These are phyloP conservation scores for Sarocladium kiliense DNA, from an alignment of 2,329 filamentous ascomycete genomes.

Conservation along the genomic window DNA sequence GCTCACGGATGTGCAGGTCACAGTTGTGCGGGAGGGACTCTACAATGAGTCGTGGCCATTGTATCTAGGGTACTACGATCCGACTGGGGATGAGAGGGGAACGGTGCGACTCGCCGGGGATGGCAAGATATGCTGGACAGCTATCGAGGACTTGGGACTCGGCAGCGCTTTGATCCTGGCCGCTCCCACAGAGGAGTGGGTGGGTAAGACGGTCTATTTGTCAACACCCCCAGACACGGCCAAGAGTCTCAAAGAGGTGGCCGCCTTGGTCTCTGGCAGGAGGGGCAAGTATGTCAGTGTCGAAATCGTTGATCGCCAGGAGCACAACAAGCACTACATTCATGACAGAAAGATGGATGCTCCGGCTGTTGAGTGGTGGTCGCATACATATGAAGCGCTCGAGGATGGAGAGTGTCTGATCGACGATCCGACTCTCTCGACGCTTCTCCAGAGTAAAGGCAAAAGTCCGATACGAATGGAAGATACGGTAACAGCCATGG, in stretches of 20 bases:
- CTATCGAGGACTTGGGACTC: not conserved
- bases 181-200: not conserved
- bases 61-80: conserved; percentile 26
- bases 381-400: not conserved
- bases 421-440: too few species aligned
- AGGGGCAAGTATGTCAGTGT: not conserved
- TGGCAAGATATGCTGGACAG: not conserved
- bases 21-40: conserved; percentile 48
- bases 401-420: too few species aligned
- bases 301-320: not conserved
- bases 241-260: not conserved
- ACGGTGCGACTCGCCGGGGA: not conserved
- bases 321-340: not conserved
- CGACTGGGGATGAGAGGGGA: not conserved
- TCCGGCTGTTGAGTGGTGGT: not conserved
- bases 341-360: not conserved
- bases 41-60: conserved; percentile 55
- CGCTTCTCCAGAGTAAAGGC: too few species aligned
- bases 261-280: not conserved
- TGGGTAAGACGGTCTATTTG: not conserved
- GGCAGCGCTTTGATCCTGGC: not conserved
- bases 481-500: too few species aligned
- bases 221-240: not conserved
- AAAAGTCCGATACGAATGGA: too few species aligned
- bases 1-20: conserved; percentile 34